Conservation (phyloP, 306 rosid genomes). For the Malus asiatica region DNA sequence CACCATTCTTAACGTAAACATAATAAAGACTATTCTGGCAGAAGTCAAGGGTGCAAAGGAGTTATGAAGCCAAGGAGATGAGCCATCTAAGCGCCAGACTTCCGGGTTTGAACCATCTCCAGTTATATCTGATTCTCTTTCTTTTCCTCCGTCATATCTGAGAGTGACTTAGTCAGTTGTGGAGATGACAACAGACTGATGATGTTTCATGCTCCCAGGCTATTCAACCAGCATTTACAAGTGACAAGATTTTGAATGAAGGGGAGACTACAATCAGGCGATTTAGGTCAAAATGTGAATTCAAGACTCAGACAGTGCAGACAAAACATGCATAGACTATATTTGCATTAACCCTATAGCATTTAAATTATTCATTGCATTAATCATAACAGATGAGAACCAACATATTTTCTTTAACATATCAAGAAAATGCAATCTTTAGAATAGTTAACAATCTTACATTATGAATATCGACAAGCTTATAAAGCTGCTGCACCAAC, state of each 20-base stretch:
- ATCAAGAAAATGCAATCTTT: conserved; percentile 10
- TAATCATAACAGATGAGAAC: neutral
- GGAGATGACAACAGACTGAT: neutral
- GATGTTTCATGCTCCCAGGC: neutral
- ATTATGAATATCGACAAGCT: conserved; percentile 66
- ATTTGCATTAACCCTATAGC: neutral
- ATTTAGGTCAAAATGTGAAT: neutral
- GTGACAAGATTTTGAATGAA: neutral
- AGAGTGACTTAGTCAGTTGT: neutral
- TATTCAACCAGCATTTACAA: neutral
- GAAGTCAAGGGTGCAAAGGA: neutral
- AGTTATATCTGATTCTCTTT: neutral
- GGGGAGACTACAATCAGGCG: neutral
- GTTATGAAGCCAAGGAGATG: neutral
- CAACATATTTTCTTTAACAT: conserved; percentile 12
- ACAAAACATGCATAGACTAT: neutral
- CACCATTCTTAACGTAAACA: neutral
- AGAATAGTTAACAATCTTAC: conserved; percentile 31
- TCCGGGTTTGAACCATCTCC: neutral
- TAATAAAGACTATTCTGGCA: neutral
- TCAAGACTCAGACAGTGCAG: neutral
- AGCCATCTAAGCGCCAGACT: neutral
- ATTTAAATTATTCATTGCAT: neutral
- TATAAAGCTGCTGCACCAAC: conserved; percentile 73
- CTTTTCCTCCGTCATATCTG: neutral